Conservation (phyloP, 768 basidiomycete genomes). For the Calocybe gangraenosa region DNA sequence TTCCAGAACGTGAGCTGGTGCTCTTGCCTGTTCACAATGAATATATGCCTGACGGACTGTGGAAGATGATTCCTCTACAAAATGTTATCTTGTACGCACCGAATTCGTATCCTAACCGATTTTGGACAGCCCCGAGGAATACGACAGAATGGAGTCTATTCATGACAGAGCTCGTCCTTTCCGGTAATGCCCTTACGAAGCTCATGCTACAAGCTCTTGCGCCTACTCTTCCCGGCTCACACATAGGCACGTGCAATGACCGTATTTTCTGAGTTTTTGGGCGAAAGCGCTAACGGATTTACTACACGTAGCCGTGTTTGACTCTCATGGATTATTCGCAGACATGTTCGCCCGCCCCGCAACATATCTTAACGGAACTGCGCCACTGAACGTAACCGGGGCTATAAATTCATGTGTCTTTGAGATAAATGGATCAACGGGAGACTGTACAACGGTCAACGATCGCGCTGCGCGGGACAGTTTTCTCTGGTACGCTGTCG, state of each 20-base stretch:
- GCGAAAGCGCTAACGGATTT: not conserved
- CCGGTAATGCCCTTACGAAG: conserved; percentile 48
- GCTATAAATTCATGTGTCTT: conserved; percentile 46
- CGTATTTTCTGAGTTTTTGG: no score
- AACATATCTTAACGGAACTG: conserved; percentile 60
- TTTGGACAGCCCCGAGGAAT: conserved; percentile 48
- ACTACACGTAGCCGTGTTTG: conserved; percentile 44
- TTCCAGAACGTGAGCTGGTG: conserved; percentile 61
- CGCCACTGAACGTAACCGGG: conserved; percentile 55
- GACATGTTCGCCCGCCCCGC: conserved; percentile 53
- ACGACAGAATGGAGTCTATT: conserved; percentile 54
- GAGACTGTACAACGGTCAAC: conserved; percentile 28
- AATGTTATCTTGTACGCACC: conserved; percentile 42
- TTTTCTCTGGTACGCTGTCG: conserved; percentile 41
- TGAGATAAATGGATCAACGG: conserved; percentile 24
- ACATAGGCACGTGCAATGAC: conserved; percentile 55
- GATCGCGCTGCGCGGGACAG: conserved; percentile 35
- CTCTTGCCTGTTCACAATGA: conserved; percentile 13
- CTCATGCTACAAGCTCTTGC: conserved; percentile 48
- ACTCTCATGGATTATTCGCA: conserved; percentile 55
- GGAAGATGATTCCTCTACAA: conserved; percentile 58
- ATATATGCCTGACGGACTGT: not conserved
- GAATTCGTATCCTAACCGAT: conserved; percentile 44
- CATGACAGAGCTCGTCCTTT: conserved; percentile 48
- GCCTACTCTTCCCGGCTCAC: conserved; percentile 44